Evolutionary conservation across 139 green algal species (phyloP), one percentile per base, ranked within the genome.

Genomic region (Desmodesmus armatus): DNA sequence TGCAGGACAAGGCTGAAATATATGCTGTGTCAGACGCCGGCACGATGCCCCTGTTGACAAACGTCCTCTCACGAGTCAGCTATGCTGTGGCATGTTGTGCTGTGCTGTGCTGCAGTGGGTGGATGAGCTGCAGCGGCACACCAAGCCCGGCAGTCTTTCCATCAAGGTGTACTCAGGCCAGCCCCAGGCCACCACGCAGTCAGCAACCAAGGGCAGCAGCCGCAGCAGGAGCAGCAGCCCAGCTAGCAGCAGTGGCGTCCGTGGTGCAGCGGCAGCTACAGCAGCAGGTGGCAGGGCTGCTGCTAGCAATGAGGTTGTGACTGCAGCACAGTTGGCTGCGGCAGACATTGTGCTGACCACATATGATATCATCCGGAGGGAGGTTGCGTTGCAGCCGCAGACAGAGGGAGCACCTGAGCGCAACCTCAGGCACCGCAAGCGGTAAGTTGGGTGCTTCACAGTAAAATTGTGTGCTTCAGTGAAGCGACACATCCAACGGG

Each of bases 331-430:
- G 35, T 89, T 98, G 78, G 95, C 96, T 19, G 75, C 74, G 2
- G 91, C 92, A 7, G 96, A 99, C 85, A 89, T 99, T 3, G 96
- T 99, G 53, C 88, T 99, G 31, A 98, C 94, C 0, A 98, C 96
- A 1, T 98, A 99, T 86, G 95, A 98, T 25, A 92, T 94, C 66
- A 90, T 99, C 53, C 82, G 89, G 19, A 58, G 80, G 1, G 97
- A 99, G 63, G 35, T 98, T 31, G 81, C 91, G 37, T 88, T 93
- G 29, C 66, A 92, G 53, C 71, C 85, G 19, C 83, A 89, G 5
- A 17, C 66, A 43, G 85, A 39, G 25, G 67, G 5, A 87, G 47
- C 81, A 89, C 21, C 27, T 39, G 29, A 66, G 65, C n/a, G 93
- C 91, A 76, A 31, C 66, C 69, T 87, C 37, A 71, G 60, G 19